Evolutionary conservation across 495 filamentous ascomycete species (phyloP), one percentile per base, ranked within the genome.

Genomic region (Penicillium turbatum): DNA sequence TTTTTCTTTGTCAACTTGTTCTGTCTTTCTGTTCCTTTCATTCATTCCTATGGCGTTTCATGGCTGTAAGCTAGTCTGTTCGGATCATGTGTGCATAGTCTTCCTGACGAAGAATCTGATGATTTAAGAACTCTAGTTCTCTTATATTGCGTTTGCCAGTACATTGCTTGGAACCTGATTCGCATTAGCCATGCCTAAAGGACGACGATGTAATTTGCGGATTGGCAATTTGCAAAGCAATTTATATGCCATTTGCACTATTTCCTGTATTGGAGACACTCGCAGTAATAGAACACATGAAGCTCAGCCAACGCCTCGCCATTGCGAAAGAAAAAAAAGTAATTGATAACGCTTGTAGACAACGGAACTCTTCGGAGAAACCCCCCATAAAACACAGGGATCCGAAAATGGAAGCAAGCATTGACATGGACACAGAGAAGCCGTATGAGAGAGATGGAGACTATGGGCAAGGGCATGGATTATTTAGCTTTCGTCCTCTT

Each of bases 281-380:
- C 51, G 40, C 38, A 37, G 45, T 29, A 44, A 57, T 53, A 59
- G 51, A 24, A 59, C 42, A 60, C 51, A 57, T 54, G 54, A 48
- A 35, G 57, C 60, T 59, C 60, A 61, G 46, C 44, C 45, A 72
- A 73, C 71, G 69, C 69, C 71, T 65, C 55, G 61, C 70, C 64
- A 57, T 61, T 66, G 62, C 61, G 57, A 55, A 66, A 63, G 4
- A 35, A 35, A 35, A 35, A 35, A 5, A 13, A 55, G 19, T 30
- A 42, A 43, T 40, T 34, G 10, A 54, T 53, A 57, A 66, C 62
- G 61, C 66, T 67, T 64, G 62, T 61, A 54, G 13, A 70, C 71
- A 61, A 70, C 65, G 60, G 48, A 42, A 35, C 19, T 51, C 38
- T 42, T 51, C 48, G 19, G 29, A 42, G 29, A 42, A 16, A 35